A percentile compares a stretch with the other conserved stretches of the same genome.
Evolutionary conservation across 2,329 filamentous ascomycete species (phyloP).

Genomic region (Orbilia javanica): DNA sequence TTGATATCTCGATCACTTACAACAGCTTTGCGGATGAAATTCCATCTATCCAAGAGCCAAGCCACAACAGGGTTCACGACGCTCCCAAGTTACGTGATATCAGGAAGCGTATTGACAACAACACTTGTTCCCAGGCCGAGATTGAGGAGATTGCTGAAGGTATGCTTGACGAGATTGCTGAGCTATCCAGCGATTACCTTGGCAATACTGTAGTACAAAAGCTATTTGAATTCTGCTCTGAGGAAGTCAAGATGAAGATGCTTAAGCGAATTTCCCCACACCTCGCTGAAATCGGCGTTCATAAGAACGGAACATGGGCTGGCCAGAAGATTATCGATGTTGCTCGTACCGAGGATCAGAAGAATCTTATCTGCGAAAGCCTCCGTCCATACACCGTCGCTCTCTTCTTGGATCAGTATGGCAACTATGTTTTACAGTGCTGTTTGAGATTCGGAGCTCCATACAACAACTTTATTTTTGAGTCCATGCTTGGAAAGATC

Average conservation of each 20-base stretch:
- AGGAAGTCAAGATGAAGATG: constrained; percentile 91
- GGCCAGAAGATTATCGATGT: constrained; percentile 99
- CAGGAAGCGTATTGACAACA: constrained; percentile 96
- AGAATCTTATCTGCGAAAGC: constrained; percentile 84
- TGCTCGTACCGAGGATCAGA: constrained; percentile 85
- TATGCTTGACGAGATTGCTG: constrained; percentile 96
- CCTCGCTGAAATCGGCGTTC: constrained; percentile 93
- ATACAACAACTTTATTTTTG: constrained; percentile 96
- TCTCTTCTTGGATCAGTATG: constrained; percentile 96
- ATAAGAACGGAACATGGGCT: constrained; percentile 99
- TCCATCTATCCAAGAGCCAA: constrained; percentile 87
- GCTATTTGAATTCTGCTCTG: constrained; percentile 95
- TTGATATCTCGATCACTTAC: constrained; percentile 82
- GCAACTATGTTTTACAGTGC: constrained; percentile 97
- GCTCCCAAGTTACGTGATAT: constrained; percentile 95
- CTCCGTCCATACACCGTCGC: constrained; percentile 88
- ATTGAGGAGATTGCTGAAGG: constrained; percentile 91
- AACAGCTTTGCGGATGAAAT: constrained; percentile 83
- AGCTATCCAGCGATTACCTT: constrained; percentile 85
- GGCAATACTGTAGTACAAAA: constrained; percentile 99
- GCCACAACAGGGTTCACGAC: constrained; percentile 88
- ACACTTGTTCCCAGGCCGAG: constrained; percentile 83
- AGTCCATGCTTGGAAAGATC: constrained; percentile 92
- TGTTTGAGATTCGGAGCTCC: constrained; percentile 91
- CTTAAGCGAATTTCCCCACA: constrained; percentile 87